Conservation (phyloP, 768 basidiomycete species). For the Termitomyces sp. region DNA sequence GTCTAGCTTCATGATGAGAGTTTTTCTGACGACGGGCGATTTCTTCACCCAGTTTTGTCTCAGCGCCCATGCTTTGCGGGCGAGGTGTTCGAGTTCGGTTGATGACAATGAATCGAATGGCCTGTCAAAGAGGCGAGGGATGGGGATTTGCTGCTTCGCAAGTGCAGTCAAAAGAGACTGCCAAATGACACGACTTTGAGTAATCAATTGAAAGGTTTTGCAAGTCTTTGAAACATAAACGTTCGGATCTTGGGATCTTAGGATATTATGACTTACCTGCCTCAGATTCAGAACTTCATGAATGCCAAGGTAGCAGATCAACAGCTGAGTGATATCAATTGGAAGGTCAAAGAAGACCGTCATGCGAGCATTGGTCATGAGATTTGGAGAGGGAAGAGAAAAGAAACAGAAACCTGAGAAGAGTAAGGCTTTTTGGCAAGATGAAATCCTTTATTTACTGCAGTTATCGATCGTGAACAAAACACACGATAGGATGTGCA, state of each 20-base stretch:
- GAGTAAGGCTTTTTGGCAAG: neutral
- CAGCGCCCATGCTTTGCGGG: constrained; percentile 32
- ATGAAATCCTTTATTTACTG: neutral
- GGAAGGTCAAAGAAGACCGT: constrained; percentile 28
- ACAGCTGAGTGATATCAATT: constrained; percentile 38
- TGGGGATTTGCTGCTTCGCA: constrained; percentile 36
- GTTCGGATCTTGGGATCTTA: neutral
- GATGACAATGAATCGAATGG: constrained; percentile 30
- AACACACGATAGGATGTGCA: neutral
- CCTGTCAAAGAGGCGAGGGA: constrained; percentile 30
- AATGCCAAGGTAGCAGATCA: constrained; percentile 36
- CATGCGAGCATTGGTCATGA: neutral
- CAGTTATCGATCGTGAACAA: neutral
- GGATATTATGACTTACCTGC: constrained; percentile 29
- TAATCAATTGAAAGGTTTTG: constrained; percentile 32
- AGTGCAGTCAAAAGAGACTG: constrained; percentile 32
- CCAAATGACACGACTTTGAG: constrained; percentile 49
- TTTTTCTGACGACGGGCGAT: constrained; percentile 24
- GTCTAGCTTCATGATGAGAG: constrained; percentile 15
- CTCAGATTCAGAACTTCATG: constrained; percentile 38
- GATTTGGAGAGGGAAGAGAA: neutral
- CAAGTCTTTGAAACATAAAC: constrained; percentile 34
- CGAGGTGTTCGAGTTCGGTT: constrained; percentile 37
- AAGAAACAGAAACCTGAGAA: neutral
- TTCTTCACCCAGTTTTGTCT: constrained; percentile 45